Base-by-base conservation (phyloP, 1,139 yeast species). In the Hansenula sp. region DNA sequence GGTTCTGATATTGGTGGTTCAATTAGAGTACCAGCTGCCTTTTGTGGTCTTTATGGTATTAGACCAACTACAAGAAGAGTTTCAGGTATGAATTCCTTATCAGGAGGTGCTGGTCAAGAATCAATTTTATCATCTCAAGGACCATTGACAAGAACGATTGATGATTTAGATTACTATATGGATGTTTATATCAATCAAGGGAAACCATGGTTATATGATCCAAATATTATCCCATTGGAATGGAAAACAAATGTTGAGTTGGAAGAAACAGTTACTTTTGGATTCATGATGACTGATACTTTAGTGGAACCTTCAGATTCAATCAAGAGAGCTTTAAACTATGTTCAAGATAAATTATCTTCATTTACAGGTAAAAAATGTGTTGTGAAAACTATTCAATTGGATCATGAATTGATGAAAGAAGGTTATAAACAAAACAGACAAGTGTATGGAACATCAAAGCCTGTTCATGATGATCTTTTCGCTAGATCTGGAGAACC, bases 1-100 rank as follows among this genome's bases (percentile, higher is more conserved):
- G 92, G 92, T 17, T 75, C 86, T 29, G 94, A 84, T 58, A 82
- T 83, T 50, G 94, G 92, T 44, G 94, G 94, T 3, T 78, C 86
- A 4, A 79, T 84, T 47, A 74, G 94, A 60, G 82, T 74, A 2
- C 94, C 94, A 4, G 85, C 90, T 27, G 88, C 87, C 0, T 82
- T 71, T 57, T 73, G 81, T 40, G 89, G 89, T 18, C 59, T 75
- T 44, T 76, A 67, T 53, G 92, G 90, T 26, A 69, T 83, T 46
- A 75, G 87, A 63, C 86, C 90, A 32, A 73, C 89, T 10, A 68
- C 83, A 7, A 77, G 77, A 60, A 71, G 90, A 62, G 62, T 80
- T 34, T 69, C 83, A 40, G 62, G 64, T 37, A 42, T 60, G 45
- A 80, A 82, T 32, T 77, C 80, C 31, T 65, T 77, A 26, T 72